Evolutionary conservation across 352 stramenopile species (phyloP), one percentile per base, ranked within the genome.

Genomic region (Globisporangium echinulatum): DNA sequence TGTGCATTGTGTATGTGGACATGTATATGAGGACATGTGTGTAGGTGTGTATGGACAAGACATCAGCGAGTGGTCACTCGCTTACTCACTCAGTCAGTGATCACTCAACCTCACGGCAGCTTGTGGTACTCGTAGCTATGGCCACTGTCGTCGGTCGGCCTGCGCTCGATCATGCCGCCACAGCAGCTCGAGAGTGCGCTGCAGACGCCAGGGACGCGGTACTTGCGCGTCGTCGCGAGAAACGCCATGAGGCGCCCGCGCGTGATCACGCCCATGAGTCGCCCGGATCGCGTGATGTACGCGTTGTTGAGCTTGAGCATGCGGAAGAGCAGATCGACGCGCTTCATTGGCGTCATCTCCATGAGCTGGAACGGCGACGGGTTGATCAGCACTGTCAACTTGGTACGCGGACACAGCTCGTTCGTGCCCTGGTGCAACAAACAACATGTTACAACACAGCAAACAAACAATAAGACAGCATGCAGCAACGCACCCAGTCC

Each of bases 291-390:
- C 59, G 87, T 88, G 40, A 96, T 80, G 64, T 92, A 96, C 37
- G 85, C 82, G 64, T 94, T 89, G 66, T 92, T 93, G 56, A 96
- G 77, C 63, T 92, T 94, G 49, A 96, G 81, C 82, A 94, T 94
- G 46, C 87, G 80, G 67, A 96, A 94, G 33, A 96, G 68, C 64
- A 89, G 62, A 59, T 96, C 85, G 36, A 96, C 84, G 19, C 79
- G 79, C 50, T 79, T 80, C 80, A 93, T 91, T 7, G 80, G 71
- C 49, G 82, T 93, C 82, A 90, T 91, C 66, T 88, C 79, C 75
- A 93, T 88, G 13, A 93, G 47, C 57, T 90, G 80, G 63, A 93
- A 90, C 17, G 84, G 84, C 56, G 80, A 88, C 59, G 84, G 79
- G 49, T 93, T 72, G 52, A 93, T 74, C 25, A 88, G 62, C 55